Percentiles rank a stretch among this genome's conserved stretches.
These are phyloP conservation scores for Pseudogymnoascus sp. DNA, from an alignment of 2,329 filamentous ascomycete species.

Conservation along the genomic window DNA sequence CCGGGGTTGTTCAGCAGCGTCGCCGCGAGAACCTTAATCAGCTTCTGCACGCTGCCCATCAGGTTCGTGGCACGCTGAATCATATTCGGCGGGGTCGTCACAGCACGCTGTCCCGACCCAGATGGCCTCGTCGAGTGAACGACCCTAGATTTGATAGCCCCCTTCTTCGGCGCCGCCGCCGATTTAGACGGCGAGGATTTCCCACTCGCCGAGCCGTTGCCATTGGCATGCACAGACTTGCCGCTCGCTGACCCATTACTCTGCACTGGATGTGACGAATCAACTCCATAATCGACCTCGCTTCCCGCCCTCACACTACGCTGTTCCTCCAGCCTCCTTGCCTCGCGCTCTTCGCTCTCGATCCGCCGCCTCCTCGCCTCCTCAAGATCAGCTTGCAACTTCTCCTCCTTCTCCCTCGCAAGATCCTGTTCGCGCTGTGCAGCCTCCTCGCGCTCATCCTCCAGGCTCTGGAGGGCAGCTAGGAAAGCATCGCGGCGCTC, in stretches of 20 bases:
- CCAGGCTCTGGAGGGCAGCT: slow-evolving; percentile 72
- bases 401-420: slow-evolving; percentile 46
- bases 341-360: slow-evolving; percentile 48
- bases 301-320: slow-evolving; percentile 47
- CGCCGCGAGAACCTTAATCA: slow-evolving; percentile 43
- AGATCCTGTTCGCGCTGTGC: slow-evolving; percentile 54
- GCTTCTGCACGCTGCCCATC: slow-evolving; percentile 41
- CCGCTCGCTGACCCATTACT: slow-evolving; percentile 19
- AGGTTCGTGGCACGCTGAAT: slow-evolving; percentile 39
- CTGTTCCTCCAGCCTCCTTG: slow-evolving; percentile 18
- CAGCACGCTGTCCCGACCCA: slow-evolving; percentile 9
- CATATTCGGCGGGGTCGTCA: slow-evolving; percentile 17
- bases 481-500: slow-evolving; percentile 84
- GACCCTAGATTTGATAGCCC: slow-evolving; percentile 13
- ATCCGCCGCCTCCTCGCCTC: slow-evolving; percentile 46
- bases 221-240: not conserved
- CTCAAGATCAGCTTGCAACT: slow-evolving; percentile 47
- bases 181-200: slow-evolving; percentile 27
- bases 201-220: slow-evolving; percentile 26
- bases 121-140: slow-evolving; percentile 14
- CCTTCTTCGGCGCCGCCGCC: slow-evolving; percentile 20
- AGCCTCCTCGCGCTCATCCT: slow-evolving; percentile 73
- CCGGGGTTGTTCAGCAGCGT: slow-evolving; percentile 49
- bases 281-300: slow-evolving; percentile 63
- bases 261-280: slow-evolving; percentile 34